Conservation (phyloP, 805 yeast species). For the Wickerhamomyces bisporus region DNA sequence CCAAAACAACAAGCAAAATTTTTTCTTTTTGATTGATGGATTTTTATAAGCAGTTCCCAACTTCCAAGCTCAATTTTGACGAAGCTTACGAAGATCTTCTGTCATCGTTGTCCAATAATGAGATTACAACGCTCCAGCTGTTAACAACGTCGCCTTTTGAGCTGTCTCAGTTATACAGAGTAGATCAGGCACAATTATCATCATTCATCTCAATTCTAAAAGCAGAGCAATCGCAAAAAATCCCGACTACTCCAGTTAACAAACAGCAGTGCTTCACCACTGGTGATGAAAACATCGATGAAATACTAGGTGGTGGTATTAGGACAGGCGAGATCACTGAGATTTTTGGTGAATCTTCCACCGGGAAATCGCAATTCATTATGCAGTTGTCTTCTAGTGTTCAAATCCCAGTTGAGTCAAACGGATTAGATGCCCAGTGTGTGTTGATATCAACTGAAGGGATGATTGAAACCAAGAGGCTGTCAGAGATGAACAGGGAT, state of each 20-base stretch:
- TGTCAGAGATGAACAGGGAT: slow-evolving; percentile 42
- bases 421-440: slow-evolving; percentile 47
- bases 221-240: slow-evolving; percentile 7
- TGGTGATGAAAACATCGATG: slow-evolving; percentile 49
- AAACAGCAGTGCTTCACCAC: slow-evolving; percentile 36
- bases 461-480: slow-evolving; percentile 58
- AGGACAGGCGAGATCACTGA: slow-evolving; percentile 58
- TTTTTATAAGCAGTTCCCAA: slow-evolving; percentile 35
- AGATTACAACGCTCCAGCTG: slow-evolving; percentile 37
- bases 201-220: slow-evolving; percentile 20
- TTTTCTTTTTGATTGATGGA: slow-evolving; percentile 27
- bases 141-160: slow-evolving; percentile 32
- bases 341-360: slow-evolving; percentile 76
- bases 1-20: slow-evolving; percentile 17
- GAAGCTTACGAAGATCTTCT: slow-evolving; percentile 27
- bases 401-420: slow-evolving; percentile 41
- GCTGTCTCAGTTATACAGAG: slow-evolving; percentile 27
- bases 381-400: slow-evolving; percentile 60
- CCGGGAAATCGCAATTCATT: slow-evolving; percentile 81
- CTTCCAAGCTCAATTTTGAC: slow-evolving; percentile 29
- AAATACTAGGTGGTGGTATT: slow-evolving; percentile 50
- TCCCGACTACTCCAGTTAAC: slow-evolving; percentile 9
- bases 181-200: slow-evolving; percentile 28
- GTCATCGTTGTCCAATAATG: slow-evolving; percentile 23
- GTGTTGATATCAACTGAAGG: slow-evolving; percentile 81